Base-by-base conservation (phyloP, 768 basidiomycete genomes). In the Russula sp. region DNA sequence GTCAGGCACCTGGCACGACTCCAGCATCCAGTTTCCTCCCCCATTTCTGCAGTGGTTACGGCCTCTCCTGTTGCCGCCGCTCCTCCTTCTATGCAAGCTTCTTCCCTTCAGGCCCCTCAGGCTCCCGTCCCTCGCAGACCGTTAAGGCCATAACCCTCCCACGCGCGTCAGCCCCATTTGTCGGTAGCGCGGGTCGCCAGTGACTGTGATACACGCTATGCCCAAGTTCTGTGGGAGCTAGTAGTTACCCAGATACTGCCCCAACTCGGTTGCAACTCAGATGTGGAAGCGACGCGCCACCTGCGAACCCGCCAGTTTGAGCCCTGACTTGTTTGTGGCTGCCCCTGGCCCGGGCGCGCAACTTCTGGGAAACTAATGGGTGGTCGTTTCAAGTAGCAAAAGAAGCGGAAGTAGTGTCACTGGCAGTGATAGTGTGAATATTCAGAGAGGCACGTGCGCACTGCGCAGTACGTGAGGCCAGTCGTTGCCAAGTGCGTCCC, bases 101-200 rank as follows among this genome's bases (percentile, higher is more conserved):
- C 61, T 31, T 62, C 0, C 55, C 55, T 40, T 50, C 60, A 27
- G 27, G 27, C 27, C 27, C 27, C 27, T 27, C 27, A 27, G 27
- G n/a, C 48, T 45, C 5, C 40, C n/a, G 2, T 62, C 55, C 13
- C 10, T 44, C 61, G 48, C 61, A 44, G 56, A 62, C 31, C 14
- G 31, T 2, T 39, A 32, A 56, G 48, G 1, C 16, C 27, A 18
- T 55, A 54, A 20, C 50, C 55, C 39, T 49, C 22, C 13, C 3
- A 61, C 61, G 61, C 55, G 61, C 37, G 54, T 61, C 13, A 61
- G 47, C 1, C 58, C 49, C 16, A 59, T 39, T 13, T 39, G n/a
- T 11, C 7, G 31, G 44, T 56, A 56, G 42, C 13, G 14, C 8
- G 39, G 10, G 39, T 40, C 37, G 18, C 5, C 14, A 8, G 49